Conservation (phyloP, 257 asterid genomes). For the Solanum pennellii region DNA sequence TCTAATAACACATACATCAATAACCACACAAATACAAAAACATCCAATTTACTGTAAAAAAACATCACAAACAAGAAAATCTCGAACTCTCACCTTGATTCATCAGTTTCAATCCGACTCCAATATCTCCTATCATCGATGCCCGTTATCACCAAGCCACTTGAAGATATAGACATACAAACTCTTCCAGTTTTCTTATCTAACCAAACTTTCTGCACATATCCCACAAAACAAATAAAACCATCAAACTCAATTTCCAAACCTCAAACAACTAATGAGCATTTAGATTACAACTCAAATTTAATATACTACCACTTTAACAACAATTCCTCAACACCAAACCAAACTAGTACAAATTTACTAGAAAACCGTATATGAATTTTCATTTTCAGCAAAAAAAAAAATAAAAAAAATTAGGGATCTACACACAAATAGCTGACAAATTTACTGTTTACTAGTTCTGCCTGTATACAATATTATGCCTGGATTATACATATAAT, state of each 20-base stretch:
- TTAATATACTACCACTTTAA: not conserved
- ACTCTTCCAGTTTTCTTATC: constrained; percentile 61
- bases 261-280: not conserved
- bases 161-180: constrained; percentile 62
- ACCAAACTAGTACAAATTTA: not conserved
- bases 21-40: not conserved
- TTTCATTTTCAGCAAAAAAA: not conserved
- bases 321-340: not conserved
- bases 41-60: not conserved
- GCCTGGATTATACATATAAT: not conserved
- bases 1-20: constrained; percentile 3
- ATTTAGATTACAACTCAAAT: not conserved
- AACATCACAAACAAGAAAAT: not conserved
- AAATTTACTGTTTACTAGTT: not conserved
- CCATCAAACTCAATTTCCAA: not conserved
- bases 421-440: not conserved
- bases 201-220: constrained; percentile 75
- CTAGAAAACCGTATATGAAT: not conserved
- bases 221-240: constrained; percentile 5
- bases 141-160: constrained; percentile 72
- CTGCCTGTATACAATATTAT: not conserved
- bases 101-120: constrained; percentile 75
- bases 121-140: constrained; percentile 90
- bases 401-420: not conserved
- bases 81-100: constrained; percentile 58